Base-by-base conservation (phyloP, 257 asterid species). In the Gentiana straminea region DNA sequence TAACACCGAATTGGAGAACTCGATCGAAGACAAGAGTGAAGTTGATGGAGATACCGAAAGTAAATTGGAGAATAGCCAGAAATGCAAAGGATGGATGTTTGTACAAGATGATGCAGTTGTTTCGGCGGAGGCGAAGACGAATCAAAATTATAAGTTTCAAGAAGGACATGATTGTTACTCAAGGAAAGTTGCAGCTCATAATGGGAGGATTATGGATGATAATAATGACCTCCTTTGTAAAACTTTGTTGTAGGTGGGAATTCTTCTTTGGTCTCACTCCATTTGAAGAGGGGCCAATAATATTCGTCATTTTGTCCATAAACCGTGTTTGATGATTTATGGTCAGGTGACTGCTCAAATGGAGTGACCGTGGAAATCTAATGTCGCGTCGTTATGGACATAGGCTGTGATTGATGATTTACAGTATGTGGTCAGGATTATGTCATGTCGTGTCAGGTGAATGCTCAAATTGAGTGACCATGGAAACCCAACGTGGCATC, bases 81-180 rank as follows among this genome's bases (percentile, higher is more conserved):
- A 66, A 55, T 70, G 76, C 39, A 62, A 52, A 0, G 96, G 98
- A 35, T 75, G 94, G 89, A 77, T 86, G 86, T 70, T 66, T 44
- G 86, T 86, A 41, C 64, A 64, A 57, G 91, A 74, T 47, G 64
- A 77, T 2, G 75, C 74, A 55, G 91, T 84, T 47, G 57, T 90
- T 57, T 73, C 83, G 35, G 96, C 95, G 38, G 59, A 63, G 1
- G 91, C 83, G 7, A 68, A 56, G 11, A 80, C 86, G 7, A 46
- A 33, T 4, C 91, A 86, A 38, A 70, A 51, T n/a, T 84, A 82
- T 36, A 15, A 53, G 3, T 73, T 62, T 63, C 33, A 55, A 65
- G 84, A 71, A 48, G 64, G 56, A 9, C 41, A 3, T 0, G 76
- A 66, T 4, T 86, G 96, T 78, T 90, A 79, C 55, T 62, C 58